Evolutionary conservation across 2,329 filamentous ascomycete species (phyloP).

Genomic region (Aureobasidium mangrovei): DNA sequence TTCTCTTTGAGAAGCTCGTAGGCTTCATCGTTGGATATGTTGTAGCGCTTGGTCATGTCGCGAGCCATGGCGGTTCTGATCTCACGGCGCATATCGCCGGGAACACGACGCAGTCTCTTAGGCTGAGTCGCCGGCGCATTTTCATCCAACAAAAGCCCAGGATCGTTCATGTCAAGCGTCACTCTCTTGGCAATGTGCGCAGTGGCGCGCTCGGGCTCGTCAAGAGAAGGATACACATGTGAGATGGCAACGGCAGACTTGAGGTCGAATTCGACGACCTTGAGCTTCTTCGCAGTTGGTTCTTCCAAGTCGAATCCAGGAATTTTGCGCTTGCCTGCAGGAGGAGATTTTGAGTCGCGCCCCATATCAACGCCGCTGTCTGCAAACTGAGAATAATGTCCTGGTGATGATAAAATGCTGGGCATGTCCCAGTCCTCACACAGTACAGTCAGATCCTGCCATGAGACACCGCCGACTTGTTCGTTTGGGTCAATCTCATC

Average conservation of each 20-base stretch:
- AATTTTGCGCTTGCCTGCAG: slow-evolving; percentile 58
- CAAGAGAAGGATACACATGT: slow-evolving; percentile 62
- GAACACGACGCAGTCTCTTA: slow-evolving; percentile 44
- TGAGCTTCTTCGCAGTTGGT: slow-evolving; percentile 22
- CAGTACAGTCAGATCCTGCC: slow-evolving; percentile 74
- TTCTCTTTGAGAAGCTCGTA: slow-evolving; percentile 96
- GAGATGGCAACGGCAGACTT: slow-evolving; percentile 43
- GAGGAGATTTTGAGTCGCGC: slow-evolving; percentile 23
- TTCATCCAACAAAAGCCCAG: slow-evolving; percentile 74
- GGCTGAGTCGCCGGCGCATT: slow-evolving; percentile 54
- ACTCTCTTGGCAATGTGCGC: slow-evolving; percentile 68
- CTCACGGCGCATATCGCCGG: slow-evolving; percentile 54
- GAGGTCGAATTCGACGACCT: slow-evolving; percentile 13
- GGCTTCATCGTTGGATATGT: slow-evolving; percentile 90
- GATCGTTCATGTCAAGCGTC: slow-evolving; percentile 78
- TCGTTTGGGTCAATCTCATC: slow-evolving; percentile 52
- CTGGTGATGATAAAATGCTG: slow-evolving; percentile 40
- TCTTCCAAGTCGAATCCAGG: slow-evolving; percentile 3
- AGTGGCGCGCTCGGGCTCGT: slow-evolving; percentile 69
- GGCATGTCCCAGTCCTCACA: slow-evolving; percentile 77
- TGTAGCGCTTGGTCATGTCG: slow-evolving; percentile 74
- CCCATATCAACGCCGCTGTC: slow-evolving; percentile 22
- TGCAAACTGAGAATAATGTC: slow-evolving; percentile 8
- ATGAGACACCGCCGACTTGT: slow-evolving; percentile 62
- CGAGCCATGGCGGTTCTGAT: slow-evolving; percentile 61